Evolutionary conservation across 139 green algal species (phyloP), one percentile per base, ranked within the genome.

Genomic region (Haematococcus sp.): DNA sequence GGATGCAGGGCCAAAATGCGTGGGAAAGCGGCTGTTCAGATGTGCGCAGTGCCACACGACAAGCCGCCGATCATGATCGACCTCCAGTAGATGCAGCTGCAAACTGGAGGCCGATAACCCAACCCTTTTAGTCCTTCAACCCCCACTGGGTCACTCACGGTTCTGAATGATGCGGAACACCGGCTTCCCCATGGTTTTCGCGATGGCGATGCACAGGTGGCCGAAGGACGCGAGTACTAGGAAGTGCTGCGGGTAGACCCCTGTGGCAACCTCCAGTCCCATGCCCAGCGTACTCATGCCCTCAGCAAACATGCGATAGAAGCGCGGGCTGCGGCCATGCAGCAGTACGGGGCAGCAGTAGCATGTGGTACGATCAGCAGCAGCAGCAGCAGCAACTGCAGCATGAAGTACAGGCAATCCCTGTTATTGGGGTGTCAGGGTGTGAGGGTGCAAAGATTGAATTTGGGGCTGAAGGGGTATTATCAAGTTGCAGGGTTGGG

Each of bases 191-290:
- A 95, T 90, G 75, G 88, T 88, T 60, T 93, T 94, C 80, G 84
- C 90, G 34, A 92, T 74, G 0, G 91, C 85, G 64, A 87, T 88
- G 11, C 83, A 71, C 19, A 96, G 87, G 67, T 87, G 92, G 11
- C 91, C 92, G 0, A 69, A n/a, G 7, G 84, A 81, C 16, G 88
- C 92, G 65, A 97, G 77, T 15, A 90, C 30, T 60, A 97, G 68
- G 86, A 97, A 97, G 65, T 89, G 64, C 28, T 78, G 51, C 13
- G 91, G 93, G 33, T 69, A 88, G 1, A 91, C 52, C 2, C 79
- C 72, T 1, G 93, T 97, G 16, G 81, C 83, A 40, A 97, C 90
- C 81, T 97, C 90, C 64, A 97, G 78, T 0, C 81, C 86, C 20
- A 93, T 69, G 20, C 93, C 92, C 23, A 80, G 25, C 27, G 77